A percentile compares a stretch with the other conserved stretches of the same genome.
Conservation (phyloP, 1,139 yeast genomes). For the Candida sojae region DNA sequence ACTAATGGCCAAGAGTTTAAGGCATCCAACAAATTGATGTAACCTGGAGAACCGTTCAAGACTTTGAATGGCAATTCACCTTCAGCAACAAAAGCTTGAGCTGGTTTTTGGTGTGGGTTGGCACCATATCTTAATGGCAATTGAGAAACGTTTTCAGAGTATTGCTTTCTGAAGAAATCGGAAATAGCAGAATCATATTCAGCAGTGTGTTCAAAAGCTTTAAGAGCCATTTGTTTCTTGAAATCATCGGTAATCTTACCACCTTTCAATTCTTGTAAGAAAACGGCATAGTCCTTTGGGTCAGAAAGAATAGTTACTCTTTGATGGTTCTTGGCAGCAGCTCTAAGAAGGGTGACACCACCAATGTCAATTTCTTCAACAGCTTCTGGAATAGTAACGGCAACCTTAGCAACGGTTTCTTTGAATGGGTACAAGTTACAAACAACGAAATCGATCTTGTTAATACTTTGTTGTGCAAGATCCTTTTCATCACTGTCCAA, state of each 20-base stretch:
- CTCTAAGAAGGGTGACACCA: slow-evolving; percentile 95
- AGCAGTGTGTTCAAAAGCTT: slow-evolving; percentile 98
- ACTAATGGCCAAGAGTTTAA: slow-evolving; percentile 98
- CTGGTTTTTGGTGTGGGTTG: slow-evolving; percentile 98
- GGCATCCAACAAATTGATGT: slow-evolving; percentile 93
- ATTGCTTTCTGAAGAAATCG: slow-evolving; percentile 96
- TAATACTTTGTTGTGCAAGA: slow-evolving; percentile 82
- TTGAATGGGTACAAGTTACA: slow-evolving; percentile 98
- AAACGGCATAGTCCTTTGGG: slow-evolving; percentile 87
- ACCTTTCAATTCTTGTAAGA: slow-evolving; percentile 71
- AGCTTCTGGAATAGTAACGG: slow-evolving; percentile 95
- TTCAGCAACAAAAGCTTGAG: slow-evolving; percentile 87
- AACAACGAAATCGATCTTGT: slow-evolving; percentile 93
- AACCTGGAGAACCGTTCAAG: slow-evolving; percentile 93
- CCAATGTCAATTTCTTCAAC: slow-evolving; percentile 99
- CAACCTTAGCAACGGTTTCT: slow-evolving; percentile 93
- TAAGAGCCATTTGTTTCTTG: slow-evolving; percentile 84
- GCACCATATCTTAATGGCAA: slow-evolving; percentile 97
- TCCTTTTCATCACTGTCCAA: slow-evolving; percentile 88
- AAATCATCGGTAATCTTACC: slow-evolving; percentile 76
- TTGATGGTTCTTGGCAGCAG: slow-evolving; percentile 97
- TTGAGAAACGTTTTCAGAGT: slow-evolving; percentile 86
- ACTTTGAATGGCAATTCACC: slow-evolving; percentile 95
- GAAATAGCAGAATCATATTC: slow-evolving; percentile 95
- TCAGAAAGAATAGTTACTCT: slow-evolving; percentile 94